Evolutionary conservation across 176 grass and related monocot genomes (phyloP).

Genomic region (Dactylis glomerata): DNA sequence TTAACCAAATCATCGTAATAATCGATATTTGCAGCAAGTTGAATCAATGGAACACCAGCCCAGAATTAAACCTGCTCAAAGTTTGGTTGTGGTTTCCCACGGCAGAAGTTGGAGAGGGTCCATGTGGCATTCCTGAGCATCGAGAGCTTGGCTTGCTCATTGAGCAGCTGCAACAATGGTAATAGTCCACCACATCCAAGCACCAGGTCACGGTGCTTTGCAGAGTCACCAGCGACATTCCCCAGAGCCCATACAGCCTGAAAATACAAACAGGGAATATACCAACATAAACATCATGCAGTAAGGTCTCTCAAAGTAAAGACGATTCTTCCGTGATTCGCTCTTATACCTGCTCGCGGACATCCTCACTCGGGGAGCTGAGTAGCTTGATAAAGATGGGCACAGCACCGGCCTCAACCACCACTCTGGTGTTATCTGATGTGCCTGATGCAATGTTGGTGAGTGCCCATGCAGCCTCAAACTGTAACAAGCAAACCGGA

Average conservation of each 20-base stretch:
- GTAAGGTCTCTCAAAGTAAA: background rate
- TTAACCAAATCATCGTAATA: constrained; percentile 1
- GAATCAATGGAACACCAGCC: background rate
- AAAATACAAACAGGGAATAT: constrained; percentile 1
- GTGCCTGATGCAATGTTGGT: constrained; percentile 96
- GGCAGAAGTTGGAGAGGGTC: constrained; percentile 95
- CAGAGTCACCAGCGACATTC: constrained; percentile 95
- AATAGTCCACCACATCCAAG: constrained; percentile 58
- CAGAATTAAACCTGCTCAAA: constrained; percentile 82
- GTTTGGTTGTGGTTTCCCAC: constrained; percentile 80
- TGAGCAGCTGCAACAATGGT: constrained; percentile 78
- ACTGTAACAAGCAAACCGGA: constrained; percentile 45
- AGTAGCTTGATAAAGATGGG: constrained; percentile 91
- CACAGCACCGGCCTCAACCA: constrained; percentile 78
- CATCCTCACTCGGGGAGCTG: constrained; percentile 73
- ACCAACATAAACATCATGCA: background rate
- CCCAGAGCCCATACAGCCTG: constrained; percentile 96
- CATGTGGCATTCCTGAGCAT: constrained; percentile 97
- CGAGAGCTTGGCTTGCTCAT: constrained; percentile 85
- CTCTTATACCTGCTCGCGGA: constrained; percentile 66
- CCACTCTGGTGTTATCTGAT: constrained; percentile 87
- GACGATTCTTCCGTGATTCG: background rate
- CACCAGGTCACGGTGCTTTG: constrained; percentile 81
- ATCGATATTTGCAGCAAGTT: background rate
- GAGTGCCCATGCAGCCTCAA: constrained; percentile 94